Evolutionary conservation across 169 alveolate genomes (phyloP).

Genomic region (Eimeria maxima): DNA sequence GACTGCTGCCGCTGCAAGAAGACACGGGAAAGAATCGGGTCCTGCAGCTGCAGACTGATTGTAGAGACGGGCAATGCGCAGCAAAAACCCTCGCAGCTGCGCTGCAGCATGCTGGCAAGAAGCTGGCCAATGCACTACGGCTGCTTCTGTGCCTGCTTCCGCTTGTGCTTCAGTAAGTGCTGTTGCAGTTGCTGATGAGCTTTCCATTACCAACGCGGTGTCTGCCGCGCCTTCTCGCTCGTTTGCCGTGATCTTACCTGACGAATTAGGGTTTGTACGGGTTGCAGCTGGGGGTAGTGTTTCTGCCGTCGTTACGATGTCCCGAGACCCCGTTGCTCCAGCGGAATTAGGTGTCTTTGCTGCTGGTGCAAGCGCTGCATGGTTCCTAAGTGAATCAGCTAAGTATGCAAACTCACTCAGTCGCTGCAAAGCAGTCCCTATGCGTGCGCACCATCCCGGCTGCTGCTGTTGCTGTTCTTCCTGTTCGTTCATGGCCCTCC

Average conservation of each 20-base stretch:
- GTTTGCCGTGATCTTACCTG: neutral
- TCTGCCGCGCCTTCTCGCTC: constrained; percentile 2
- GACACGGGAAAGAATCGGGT: constrained; percentile 34
- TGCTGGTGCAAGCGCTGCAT: constrained; percentile 8
- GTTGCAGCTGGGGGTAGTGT: neutral
- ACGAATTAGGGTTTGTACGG: neutral
- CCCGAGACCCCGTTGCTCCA: neutral
- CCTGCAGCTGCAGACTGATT: neutral
- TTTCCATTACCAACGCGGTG: neutral
- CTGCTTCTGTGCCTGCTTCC: constrained; percentile 3
- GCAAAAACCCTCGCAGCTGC: constrained; percentile 64
- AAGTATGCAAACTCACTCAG: constrained; percentile 48
- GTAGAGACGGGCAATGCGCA: constrained; percentile 36
- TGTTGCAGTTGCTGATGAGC: constrained; percentile 25
- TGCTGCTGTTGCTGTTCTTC: constrained; percentile 8
- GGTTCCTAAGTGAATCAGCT: neutral
- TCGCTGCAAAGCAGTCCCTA: constrained; percentile 44
- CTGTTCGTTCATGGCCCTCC: neutral
- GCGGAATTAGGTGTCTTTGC: neutral
- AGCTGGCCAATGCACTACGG: constrained; percentile 48
- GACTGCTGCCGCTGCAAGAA: constrained; percentile 57
- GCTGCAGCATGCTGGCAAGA: constrained; percentile 62
- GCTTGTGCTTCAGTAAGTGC: constrained; percentile 7
- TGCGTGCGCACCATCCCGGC: constrained; percentile 46
- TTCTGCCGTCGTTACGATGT: neutral